These are phyloP conservation scores for Pleurotus salmoneostramineus DNA, from an alignment of 768 basidiomycete species.

Conservation along the genomic window DNA sequence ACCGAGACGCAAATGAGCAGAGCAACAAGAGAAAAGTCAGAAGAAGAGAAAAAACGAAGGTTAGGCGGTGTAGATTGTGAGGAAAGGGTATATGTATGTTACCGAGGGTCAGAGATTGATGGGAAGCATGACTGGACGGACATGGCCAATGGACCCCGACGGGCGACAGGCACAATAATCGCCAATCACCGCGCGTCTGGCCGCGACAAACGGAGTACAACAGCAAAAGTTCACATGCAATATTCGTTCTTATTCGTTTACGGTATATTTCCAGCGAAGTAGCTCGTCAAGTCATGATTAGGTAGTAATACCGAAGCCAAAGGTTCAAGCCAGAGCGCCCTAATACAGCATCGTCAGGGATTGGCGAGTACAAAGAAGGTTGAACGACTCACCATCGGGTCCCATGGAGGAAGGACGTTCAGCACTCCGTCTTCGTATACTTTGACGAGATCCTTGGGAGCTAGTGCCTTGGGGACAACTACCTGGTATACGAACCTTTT, in stretches of 20 bases:
- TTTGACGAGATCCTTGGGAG: constrained; percentile 76
- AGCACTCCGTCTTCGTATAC: constrained; percentile 69
- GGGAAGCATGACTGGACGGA: neutral
- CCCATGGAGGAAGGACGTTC: constrained; percentile 83
- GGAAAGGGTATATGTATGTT: neutral
- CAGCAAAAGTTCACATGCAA: neutral
- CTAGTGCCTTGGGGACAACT: constrained; percentile 78
- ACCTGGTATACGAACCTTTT: constrained; percentile 87
- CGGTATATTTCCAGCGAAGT: no score
- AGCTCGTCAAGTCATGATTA: no score
- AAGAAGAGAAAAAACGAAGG: neutral
- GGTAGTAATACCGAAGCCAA: neutral
- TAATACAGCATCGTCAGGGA: constrained; percentile 8
- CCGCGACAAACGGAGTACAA: neutral
- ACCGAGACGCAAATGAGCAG: neutral
- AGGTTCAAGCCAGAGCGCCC: constrained; percentile 22
- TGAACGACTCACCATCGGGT: constrained; percentile 67
- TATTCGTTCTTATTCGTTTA: no score
- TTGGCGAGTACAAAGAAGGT: neutral
- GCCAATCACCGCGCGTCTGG: neutral
- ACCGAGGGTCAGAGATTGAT: neutral
- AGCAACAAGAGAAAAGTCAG: neutral
- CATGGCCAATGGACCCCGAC: neutral
- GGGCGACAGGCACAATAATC: neutral
- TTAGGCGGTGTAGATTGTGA: neutral